Evolutionary conservation across 805 yeast genomes (phyloP).

Genomic region (Candida yuanshanica): DNA sequence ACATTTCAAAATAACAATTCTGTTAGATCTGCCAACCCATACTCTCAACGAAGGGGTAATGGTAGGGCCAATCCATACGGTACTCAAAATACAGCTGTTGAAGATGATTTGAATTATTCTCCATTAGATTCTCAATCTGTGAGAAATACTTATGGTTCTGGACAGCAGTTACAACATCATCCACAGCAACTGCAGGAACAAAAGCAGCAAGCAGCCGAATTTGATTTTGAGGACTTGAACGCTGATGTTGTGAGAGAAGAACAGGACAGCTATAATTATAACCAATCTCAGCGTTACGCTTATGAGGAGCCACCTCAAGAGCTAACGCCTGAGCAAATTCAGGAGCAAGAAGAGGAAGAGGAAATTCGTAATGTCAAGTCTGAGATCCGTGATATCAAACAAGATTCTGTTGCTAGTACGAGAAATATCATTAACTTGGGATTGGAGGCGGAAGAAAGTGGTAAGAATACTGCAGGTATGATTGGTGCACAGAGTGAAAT

Average conservation of each 20-base stretch:
- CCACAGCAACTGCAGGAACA: conserved; percentile 7
- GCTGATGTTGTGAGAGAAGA: conserved; percentile 5
- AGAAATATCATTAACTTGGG: conserved; percentile 74
- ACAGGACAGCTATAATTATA: conserved; percentile 24
- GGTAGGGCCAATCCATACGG: conserved; percentile 5
- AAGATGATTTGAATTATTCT: conserved; percentile 15
- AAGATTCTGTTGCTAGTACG: conserved; percentile 80
- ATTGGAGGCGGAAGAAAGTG: conserved; percentile 65
- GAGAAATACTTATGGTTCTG: conserved; percentile 1
- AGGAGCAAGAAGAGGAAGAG: conserved; percentile 63
- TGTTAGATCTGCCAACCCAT: neutral
- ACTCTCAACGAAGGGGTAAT: neutral
- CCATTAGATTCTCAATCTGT: conserved; percentile 4
- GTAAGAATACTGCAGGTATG: conserved; percentile 81
- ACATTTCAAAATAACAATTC: neutral
- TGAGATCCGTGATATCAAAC: conserved; percentile 77
- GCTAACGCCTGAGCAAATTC: conserved; percentile 26
- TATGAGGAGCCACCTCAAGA: conserved; percentile 24
- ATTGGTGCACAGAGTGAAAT: conserved; percentile 92
- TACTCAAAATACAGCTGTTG: conserved; percentile 1
- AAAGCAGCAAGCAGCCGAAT: too few species aligned
- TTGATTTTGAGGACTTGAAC: conserved; percentile 13
- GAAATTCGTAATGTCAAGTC: conserved; percentile 84
- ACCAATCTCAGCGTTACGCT: conserved; percentile 26
- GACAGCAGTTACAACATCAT: conserved; percentile 1